Conservation (phyloP, 352 stramenopile genomes). For the Globisporangium parvum region DNA sequence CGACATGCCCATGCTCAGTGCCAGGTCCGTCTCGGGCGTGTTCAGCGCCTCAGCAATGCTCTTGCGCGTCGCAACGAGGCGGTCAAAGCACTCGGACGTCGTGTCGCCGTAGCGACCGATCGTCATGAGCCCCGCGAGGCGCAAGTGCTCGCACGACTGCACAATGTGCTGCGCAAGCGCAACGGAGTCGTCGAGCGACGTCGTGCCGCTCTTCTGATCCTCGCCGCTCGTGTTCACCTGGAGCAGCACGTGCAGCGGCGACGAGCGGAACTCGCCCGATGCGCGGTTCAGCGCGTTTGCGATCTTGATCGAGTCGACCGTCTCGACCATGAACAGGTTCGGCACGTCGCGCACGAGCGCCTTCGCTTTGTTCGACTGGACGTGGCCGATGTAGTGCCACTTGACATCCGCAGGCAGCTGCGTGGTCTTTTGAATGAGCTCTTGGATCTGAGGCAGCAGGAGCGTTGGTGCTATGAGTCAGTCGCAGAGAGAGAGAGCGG, state of each 20-base stretch:
- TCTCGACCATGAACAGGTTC: constrained; percentile 95
- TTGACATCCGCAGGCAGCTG: constrained; percentile 85
- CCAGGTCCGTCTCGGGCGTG: constrained; percentile 67
- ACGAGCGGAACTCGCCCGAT: constrained; percentile 50
- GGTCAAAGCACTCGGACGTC: constrained; percentile 89
- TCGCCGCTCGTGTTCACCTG: constrained; percentile 99
- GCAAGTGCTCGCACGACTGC: constrained; percentile 85
- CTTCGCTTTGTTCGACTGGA: constrained; percentile 98
- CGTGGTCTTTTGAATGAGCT: constrained; percentile 93
- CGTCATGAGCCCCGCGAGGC: constrained; percentile 97
- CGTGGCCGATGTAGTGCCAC: constrained; percentile 98
- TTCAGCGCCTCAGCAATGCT: constrained; percentile 59
- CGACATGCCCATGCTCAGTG: constrained; percentile 99
- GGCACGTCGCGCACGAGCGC: constrained; percentile 86
- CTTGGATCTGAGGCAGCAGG: constrained; percentile 76
- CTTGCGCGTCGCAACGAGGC: constrained; percentile 67
- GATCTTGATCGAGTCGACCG: constrained; percentile 95
- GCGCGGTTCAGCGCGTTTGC: constrained; percentile 93
- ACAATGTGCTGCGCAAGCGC: constrained; percentile 86
- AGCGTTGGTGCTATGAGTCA: constrained; percentile 1
- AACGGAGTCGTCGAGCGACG: constrained; percentile 70
- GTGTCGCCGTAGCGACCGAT: constrained; percentile 95
- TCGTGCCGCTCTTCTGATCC: constrained; percentile 95
- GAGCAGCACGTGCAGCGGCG: constrained; percentile 92
- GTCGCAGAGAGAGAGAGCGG: neutral